phyloP scores from a whole-genome alignment of 176 grass and related monocot genomes.

The Oryza punctata region DNA sequence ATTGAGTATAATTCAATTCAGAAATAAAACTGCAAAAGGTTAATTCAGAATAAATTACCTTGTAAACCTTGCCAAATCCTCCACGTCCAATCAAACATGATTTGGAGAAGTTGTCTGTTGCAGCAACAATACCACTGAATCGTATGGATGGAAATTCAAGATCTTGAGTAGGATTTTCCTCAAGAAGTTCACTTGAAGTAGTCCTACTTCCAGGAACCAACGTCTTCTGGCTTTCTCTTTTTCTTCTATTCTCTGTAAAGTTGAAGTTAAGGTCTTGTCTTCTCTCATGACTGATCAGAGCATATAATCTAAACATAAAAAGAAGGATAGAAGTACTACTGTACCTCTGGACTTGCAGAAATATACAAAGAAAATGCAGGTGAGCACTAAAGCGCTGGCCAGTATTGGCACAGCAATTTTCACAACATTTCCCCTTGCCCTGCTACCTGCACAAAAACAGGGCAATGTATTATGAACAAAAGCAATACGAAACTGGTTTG shows the following conservation, averaged over 20 bases:
- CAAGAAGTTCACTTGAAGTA: slow-evolving; percentile 22
- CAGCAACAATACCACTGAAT: slow-evolving; percentile 36
- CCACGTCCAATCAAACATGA: slow-evolving; percentile 45
- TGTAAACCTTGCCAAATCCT: slow-evolving; percentile 67
- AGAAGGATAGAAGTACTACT: not conserved
- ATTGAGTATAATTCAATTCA: not conserved
- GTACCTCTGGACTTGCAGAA: slow-evolving; percentile 36
- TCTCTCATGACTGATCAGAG: not conserved
- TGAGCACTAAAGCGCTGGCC: not conserved
- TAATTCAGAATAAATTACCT: slow-evolving; percentile 35
- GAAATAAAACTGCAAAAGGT: not conserved
- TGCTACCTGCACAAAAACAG: slow-evolving; percentile 18
- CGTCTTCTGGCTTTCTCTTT: slow-evolving; percentile 29
- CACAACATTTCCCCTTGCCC: not conserved
- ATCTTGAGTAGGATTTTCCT: slow-evolving; percentile 16
- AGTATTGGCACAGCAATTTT: slow-evolving; percentile 31
- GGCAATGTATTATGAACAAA: not conserved
- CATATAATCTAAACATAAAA: not conserved
- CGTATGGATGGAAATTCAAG: slow-evolving; percentile 44
- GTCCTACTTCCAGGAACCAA: not conserved
- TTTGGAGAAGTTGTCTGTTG: slow-evolving; percentile 55
- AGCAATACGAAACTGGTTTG: not conserved
- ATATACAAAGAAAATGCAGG: slow-evolving; percentile 34
- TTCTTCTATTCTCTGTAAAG: slow-evolving; percentile 11
- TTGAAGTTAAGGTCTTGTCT: not conserved